phyloP scores from a whole-genome alignment of 345 rosid genomes.

The Erucastrum elatum region DNA sequence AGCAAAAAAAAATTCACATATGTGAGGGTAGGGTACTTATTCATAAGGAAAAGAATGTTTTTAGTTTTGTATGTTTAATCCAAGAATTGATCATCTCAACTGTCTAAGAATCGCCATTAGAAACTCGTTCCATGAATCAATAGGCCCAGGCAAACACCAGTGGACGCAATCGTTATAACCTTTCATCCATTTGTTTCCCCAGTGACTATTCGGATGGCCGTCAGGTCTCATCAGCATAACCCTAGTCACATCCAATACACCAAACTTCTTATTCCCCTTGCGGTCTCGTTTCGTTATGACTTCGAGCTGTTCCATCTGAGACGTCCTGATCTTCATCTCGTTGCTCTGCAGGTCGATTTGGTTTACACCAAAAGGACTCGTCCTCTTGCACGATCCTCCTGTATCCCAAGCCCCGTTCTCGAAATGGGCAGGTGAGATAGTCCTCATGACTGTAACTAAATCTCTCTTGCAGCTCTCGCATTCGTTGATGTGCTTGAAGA shows the following conservation, averaged over 20 bases:
- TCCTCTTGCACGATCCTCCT: constrained; percentile 66
- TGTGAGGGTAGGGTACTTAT: not conserved
- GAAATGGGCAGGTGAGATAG: constrained; percentile 85
- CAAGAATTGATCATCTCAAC: constrained; percentile 16
- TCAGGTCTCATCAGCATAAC: constrained; percentile 82
- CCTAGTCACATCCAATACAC: constrained; percentile 57
- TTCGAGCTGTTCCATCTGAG: constrained; percentile 56
- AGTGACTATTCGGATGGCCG: constrained; percentile 69
- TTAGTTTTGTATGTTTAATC: not conserved
- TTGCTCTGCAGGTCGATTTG: constrained; percentile 25
- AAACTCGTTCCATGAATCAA: constrained; percentile 78
- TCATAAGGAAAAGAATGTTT: constrained; percentile 22
- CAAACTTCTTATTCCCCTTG: constrained; percentile 49
- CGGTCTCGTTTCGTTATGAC: constrained; percentile 33
- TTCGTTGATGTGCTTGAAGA: constrained; percentile 43
- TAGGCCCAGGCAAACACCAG: constrained; percentile 92
- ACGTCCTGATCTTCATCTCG: constrained; percentile 55
- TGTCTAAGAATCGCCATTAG: constrained; percentile 51
- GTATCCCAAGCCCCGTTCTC: constrained; percentile 84
- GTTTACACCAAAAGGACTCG: constrained; percentile 44
- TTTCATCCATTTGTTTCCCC: constrained; percentile 82
- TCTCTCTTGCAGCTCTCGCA: constrained; percentile 43
- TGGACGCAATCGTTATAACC: constrained; percentile 81
- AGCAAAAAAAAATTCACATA: not conserved
- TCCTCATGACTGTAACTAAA: constrained; percentile 55